phyloP scores from a whole-genome alignment of 257 asterid species.

The Knoxia roxburghii region DNA sequence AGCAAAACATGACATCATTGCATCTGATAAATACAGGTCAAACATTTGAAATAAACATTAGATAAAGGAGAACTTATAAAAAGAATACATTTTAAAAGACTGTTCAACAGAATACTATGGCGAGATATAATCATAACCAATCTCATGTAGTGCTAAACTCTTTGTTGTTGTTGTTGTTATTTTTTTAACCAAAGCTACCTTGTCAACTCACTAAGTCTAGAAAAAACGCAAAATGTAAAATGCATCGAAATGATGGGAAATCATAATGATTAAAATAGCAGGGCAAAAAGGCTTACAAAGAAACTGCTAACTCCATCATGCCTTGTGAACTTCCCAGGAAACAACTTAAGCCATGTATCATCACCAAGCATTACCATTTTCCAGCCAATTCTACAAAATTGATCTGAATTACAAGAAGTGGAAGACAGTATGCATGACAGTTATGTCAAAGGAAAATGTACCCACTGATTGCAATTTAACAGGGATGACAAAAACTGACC shows the following conservation, averaged over 20 bases:
- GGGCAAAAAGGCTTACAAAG: conserved; percentile 65
- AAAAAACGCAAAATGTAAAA: background rate
- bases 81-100: no score
- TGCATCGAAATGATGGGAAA: background rate
- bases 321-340: conserved; percentile 70
- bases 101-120: no score
- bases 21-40: background rate
- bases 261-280: background rate
- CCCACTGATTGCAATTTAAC: background rate
- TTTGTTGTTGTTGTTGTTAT: no score
- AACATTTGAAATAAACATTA: background rate
- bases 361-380: conserved; percentile 93
- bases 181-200: no score
- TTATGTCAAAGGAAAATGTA: background rate
- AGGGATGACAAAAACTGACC: conserved; percentile 44
- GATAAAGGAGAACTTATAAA: background rate
- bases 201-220: background rate
- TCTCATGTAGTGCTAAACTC: no score
- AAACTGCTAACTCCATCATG: conserved; percentile 95
- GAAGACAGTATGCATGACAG: conserved; percentile 9
- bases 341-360: conserved; percentile 90
- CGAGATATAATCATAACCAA: no score
- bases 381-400: conserved; percentile 74
- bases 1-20: background rate
- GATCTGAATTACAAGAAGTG: conserved; percentile 43